Conservation (phyloP, 2,329 filamentous ascomycete species). For the Claviceps humidiphila region DNA sequence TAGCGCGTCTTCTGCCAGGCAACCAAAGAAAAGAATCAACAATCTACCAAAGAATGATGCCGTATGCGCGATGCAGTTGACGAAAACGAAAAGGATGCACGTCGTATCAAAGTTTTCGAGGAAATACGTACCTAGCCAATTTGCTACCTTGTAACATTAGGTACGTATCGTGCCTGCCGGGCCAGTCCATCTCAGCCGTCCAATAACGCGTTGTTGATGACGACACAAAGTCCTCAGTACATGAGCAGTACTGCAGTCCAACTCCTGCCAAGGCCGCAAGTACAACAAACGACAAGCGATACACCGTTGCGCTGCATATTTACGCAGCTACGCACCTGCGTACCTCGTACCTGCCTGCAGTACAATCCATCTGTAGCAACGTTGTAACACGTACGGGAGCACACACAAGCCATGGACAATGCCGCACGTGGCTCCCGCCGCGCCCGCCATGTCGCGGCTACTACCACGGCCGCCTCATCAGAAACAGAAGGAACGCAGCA, state of each 20-base stretch:
- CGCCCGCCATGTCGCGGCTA: constrained; percentile 17
- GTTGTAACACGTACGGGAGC: background rate
- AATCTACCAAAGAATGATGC: background rate
- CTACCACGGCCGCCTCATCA: background rate
- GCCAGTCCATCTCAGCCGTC: background rate
- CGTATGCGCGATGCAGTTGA: background rate
- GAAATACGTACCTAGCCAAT: background rate
- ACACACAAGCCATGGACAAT: constrained; percentile 13
- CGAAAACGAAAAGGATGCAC: too few relatives aligned
- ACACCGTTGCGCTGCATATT: background rate
- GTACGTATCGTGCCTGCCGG: background rate
- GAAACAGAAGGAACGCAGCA: background rate
- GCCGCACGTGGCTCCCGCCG: constrained; percentile 18
- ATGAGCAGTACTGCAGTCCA: background rate
- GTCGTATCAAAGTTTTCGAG: too few relatives aligned
- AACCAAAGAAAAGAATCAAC: background rate
- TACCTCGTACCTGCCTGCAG: background rate
- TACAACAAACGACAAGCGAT: background rate
- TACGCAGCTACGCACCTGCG: background rate
- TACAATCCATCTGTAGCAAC: background rate
- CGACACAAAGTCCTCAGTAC: background rate
- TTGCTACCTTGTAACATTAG: too few relatives aligned
- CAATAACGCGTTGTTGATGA: background rate
- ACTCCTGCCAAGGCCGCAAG: background rate
- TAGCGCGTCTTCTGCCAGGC: background rate